Evolutionary conservation across 805 yeast genomes (phyloP), one percentile per base, ranked within the genome.

Genomic region (Metschnikowia peoriensis): DNA sequence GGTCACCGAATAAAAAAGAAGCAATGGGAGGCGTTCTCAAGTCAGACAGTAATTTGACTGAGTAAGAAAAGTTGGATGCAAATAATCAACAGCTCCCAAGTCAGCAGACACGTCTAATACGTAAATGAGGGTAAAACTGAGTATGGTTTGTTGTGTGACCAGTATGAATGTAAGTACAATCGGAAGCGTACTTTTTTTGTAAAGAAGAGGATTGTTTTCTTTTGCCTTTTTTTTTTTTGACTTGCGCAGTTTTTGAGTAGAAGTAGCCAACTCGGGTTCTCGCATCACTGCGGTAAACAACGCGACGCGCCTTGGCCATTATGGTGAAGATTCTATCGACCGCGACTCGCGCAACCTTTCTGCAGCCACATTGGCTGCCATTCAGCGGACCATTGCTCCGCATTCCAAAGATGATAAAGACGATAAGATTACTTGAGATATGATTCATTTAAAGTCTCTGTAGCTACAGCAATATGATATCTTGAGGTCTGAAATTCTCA

Each of bases 261-360:
- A 22, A 39, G 27, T 39, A 15, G 42, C 44, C 38, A 41, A 46
- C 14, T 42, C 11, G 29, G 38, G 9, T 34, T 34, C 41, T 45
- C 53, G 53, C 53, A 41, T 45, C 46, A 16, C 40, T 46, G 42
- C 50, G 32, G 52, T 58, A 58, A 58, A 58, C 61, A 58, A 58
- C 61, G 61, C 61, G 61, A 56, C 60, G 56, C 61, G 61, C 40
- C 51, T 45, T 32, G 38, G 29, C 27, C 42, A 22, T 22, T 22
- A 22, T 22, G 27, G 27, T 11, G 43, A 38, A 22, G 42, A 28
- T 14, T 37, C 32, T 46, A 48, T 46, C 46, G 28, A 41, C 34
- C 52, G 52, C 46, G 40, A 28, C 43, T 38, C 51, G 51, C 47
- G 47, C 41, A 6, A 29, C 38, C 34, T n/a, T 6, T 22, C 47